These are phyloP conservation scores for Straminergon stramineum DNA, from an alignment of 225 moss, liverwort and hornwort genomes.

Conservation along the genomic window DNA sequence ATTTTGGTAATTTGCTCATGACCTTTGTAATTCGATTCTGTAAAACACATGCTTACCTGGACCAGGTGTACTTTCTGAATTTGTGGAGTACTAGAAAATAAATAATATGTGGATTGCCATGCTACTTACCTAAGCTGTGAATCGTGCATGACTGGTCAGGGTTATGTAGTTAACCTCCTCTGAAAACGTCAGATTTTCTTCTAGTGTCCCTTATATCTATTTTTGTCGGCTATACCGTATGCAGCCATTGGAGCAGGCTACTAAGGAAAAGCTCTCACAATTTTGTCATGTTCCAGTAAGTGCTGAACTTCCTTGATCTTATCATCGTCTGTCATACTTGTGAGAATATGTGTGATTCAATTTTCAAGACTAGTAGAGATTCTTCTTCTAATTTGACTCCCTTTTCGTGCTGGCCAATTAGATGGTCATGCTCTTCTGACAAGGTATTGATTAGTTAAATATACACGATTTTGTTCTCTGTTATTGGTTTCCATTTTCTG, in stretches of 20 bases:
- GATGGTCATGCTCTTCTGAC: background rate
- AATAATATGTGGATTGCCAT: background rate
- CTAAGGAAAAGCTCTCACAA: constrained; percentile 73
- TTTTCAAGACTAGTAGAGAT: background rate
- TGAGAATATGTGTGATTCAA: background rate
- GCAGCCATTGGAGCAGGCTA: constrained; percentile 74
- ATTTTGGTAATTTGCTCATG: background rate
- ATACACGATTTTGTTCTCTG: background rate
- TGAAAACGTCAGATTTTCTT: background rate
- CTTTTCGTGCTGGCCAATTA: background rate
- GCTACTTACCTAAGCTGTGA: background rate
- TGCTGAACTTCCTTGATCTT: background rate
- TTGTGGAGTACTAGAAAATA: background rate
- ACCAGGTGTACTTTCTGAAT: background rate
- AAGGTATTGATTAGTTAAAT: background rate
- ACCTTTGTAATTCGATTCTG: background rate
- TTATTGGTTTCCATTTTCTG: background rate
- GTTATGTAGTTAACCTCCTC: background rate
- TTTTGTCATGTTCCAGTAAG: constrained; percentile 89
- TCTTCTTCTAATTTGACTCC: background rate
- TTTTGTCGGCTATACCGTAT: background rate
- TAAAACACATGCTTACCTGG: background rate
- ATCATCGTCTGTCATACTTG: background rate
- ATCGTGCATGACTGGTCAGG: background rate
- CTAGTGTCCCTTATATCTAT: background rate